Evolutionary conservation across 768 basidiomycete genomes (phyloP).

Genomic region (Tephrocybe sp.): DNA sequence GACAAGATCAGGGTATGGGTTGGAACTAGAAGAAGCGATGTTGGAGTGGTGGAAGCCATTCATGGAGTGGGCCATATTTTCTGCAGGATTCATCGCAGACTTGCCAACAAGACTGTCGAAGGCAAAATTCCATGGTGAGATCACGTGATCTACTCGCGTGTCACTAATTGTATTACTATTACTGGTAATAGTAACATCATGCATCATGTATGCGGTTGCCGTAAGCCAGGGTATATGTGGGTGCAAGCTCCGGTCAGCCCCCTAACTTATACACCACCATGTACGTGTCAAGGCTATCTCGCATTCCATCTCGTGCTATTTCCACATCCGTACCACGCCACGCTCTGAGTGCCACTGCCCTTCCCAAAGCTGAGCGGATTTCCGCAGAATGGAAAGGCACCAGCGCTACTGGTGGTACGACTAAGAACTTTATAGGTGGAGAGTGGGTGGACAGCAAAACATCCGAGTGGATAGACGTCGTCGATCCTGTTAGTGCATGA

Average conservation of each 20-base stretch:
- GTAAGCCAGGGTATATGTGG: background rate
- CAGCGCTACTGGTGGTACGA: slow-evolving; percentile 76
- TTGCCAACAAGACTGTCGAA: slow-evolving; percentile 1
- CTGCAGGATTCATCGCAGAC: slow-evolving; percentile 22
- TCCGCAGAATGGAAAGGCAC: slow-evolving; percentile 86
- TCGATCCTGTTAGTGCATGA: slow-evolving; percentile 74
- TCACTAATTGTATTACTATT: too few species aligned
- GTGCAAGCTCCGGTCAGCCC: slow-evolving; percentile 1
- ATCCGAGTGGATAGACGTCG: slow-evolving; percentile 78
- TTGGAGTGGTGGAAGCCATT: slow-evolving; percentile 30
- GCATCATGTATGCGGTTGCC: background rate
- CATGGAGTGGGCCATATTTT: slow-evolving; percentile 19
- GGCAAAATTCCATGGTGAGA: background rate
- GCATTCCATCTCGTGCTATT: slow-evolving; percentile 31
- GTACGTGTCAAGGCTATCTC: slow-evolving; percentile 31
- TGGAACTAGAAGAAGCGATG: slow-evolving; percentile 34
- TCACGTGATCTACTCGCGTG: slow-evolving; percentile 21
- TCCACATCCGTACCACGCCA: slow-evolving; percentile 45
- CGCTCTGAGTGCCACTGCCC: slow-evolving; percentile 53
- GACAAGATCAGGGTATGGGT: slow-evolving; percentile 27
- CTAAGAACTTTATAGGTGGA: slow-evolving; percentile 91
- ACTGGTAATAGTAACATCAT: too few species aligned
- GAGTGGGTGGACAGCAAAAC: slow-evolving; percentile 83
- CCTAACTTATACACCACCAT: slow-evolving; percentile 20
- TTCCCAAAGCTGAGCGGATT: slow-evolving; percentile 63